Base-by-base conservation (phyloP, 495 filamentous ascomycete species). In the Letharia columbiana region DNA sequence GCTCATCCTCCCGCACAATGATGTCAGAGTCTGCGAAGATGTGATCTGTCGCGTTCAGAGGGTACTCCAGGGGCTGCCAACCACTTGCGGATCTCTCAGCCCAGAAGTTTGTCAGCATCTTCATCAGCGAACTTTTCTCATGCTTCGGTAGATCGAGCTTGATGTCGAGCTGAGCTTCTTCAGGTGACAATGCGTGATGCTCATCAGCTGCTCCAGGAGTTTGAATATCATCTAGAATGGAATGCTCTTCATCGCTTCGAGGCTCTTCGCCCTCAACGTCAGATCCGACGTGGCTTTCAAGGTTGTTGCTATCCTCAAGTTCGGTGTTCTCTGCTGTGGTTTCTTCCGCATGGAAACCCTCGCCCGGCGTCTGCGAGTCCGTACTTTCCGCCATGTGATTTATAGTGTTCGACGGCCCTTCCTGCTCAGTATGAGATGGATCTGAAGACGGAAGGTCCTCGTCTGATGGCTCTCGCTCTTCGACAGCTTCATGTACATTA, bases 21-120 rank as follows among this genome's bases (percentile, higher is more conserved):
- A 99, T 89, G 76, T 98, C 91, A n/a, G 91, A 95, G 76, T 99
- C 95, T 39, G 90, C 90, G 73, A 96, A 98, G 56, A 98, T 90
- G 73, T 99, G 94, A 74, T 98, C 95, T 52, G 84, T 87, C 18
- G 89, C 82, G 70, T 86, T 89, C 66, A 96, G 81, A 15, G 95
- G 95, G 71, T 98, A 99, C 33, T 98, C 95, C 35, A 99, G 81
- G 37, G 87, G 84, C n/a, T 89, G 81, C 95, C 95, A 99, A 56
- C 92, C 92, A 77, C 91, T 96, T 50, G 95, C 91, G 31, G 94
- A 97, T 54, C 94, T 86, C 73, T 98, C 94, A 28, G 94, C 95
- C 95, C 95, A 99, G 77, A 99, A 99, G 66, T 92, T 96, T 13
- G 89, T 92, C 62, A 99, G 79, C 80, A 96, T 90, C 70, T 92